Conservation (phyloP, 441 rosid genomes). For the Capsella rubella region DNA sequence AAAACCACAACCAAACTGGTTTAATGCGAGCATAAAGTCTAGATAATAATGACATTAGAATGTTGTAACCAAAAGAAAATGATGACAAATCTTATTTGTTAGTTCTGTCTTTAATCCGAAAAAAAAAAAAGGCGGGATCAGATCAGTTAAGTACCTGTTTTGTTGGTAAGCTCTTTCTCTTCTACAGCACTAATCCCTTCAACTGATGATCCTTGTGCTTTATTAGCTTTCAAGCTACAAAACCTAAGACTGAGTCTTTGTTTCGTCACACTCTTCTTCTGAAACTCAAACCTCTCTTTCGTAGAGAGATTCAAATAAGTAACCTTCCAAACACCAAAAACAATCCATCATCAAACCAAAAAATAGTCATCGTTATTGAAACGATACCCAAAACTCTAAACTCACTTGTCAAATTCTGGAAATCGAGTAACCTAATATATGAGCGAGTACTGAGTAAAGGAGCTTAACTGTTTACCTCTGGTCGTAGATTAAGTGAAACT, state of each 20-base stretch:
- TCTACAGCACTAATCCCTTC: conserved; percentile 61
- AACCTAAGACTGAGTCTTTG: conserved; percentile 39
- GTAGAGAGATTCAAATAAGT: conserved; percentile 40
- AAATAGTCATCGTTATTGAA: neutral
- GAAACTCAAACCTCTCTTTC: conserved; percentile 40
- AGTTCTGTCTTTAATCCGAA: neutral
- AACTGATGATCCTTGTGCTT: conserved; percentile 57
- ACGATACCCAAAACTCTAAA: neutral
- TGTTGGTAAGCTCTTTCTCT: conserved; percentile 54
- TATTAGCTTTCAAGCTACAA: conserved; percentile 45
- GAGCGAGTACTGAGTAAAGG: neutral
- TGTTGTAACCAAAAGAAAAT: too few species aligned
- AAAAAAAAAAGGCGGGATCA: neutral
- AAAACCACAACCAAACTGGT: neutral
- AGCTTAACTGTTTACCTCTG: conserved; percentile 50
- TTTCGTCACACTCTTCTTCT: conserved; percentile 40
- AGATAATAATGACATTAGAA: too few species aligned
- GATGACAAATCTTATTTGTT: neutral
- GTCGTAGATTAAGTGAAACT: conserved; percentile 46
- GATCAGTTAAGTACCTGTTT: conserved; percentile 53
- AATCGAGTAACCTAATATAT: neutral
- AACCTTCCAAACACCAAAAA: conserved; percentile 50
- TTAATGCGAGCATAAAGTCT: neutral
- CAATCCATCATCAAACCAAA: conserved; percentile 16
- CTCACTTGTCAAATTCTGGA: neutral